Conservation (phyloP, 176 grass and related monocot genomes). For the Oryza officinalis region DNA sequence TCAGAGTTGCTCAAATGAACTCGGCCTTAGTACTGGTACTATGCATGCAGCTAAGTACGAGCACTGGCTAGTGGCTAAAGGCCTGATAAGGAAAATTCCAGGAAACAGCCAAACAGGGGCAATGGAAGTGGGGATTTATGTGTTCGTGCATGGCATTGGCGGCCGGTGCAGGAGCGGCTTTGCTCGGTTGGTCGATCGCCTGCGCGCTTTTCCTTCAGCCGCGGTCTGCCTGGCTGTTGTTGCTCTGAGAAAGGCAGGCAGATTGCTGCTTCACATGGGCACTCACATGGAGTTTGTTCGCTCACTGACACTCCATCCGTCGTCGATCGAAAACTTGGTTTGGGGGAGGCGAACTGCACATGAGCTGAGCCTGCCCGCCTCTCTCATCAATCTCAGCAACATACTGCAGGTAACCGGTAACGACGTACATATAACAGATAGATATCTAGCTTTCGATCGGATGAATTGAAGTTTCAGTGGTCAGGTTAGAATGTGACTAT, state of each 20-base stretch:
- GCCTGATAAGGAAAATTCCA: background rate
- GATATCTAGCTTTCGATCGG: too few relatives aligned
- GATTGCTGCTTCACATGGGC: constrained; percentile 21
- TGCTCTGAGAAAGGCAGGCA: constrained; percentile 39
- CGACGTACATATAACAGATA: too few relatives aligned
- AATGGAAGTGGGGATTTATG: background rate
- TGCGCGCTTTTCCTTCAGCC: background rate
- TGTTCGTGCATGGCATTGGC: background rate
- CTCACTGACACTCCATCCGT: background rate
- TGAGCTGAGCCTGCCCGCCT: background rate
- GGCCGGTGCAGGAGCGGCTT: background rate
- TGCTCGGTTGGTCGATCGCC: too few relatives aligned
- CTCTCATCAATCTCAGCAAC: background rate
- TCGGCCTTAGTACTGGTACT: too few relatives aligned
- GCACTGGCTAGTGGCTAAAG: too few relatives aligned
- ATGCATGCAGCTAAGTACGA: too few relatives aligned
- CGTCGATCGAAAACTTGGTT: background rate
- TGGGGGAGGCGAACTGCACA: background rate
- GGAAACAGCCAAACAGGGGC: background rate
- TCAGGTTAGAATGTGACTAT: too few relatives aligned
- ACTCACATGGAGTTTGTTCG: constrained; percentile 28
- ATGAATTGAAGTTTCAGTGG: too few relatives aligned
- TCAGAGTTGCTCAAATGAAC: too few relatives aligned
- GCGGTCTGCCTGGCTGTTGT: background rate
- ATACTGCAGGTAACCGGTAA: too few relatives aligned